phyloP scores from a whole-genome alignment of 2,329 filamentous ascomycete genomes.

The Simplicillium aogashimaense region DNA sequence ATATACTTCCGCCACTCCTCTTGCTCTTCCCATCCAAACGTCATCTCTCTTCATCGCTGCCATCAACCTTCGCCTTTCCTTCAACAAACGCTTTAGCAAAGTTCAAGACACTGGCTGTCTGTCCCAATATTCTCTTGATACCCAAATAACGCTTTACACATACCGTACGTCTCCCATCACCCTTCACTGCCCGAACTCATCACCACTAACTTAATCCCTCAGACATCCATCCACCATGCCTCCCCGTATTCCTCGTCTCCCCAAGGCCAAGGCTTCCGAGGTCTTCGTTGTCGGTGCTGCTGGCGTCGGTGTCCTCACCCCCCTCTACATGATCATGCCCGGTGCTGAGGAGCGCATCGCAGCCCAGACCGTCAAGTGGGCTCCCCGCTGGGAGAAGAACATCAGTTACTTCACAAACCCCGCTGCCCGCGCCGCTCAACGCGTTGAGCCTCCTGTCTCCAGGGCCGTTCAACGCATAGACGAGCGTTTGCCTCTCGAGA shows the following conservation, averaged over 20 bases:
- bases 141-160: too few relatives aligned
- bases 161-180: background rate
- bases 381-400: constrained; percentile 49
- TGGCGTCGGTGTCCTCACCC: constrained; percentile 42
- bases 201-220: background rate
- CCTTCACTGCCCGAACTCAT: background rate
- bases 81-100: too few relatives aligned
- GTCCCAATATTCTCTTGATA: background rate
- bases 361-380: constrained; percentile 46
- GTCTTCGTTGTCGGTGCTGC: constrained; percentile 43
- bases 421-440: constrained; percentile 34
- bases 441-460: constrained; percentile 36
- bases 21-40: too few relatives aligned
- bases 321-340: constrained; percentile 47
- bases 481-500: constrained; percentile 37
- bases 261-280: constrained; percentile 37
- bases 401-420: constrained; percentile 42
- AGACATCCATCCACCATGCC: constrained; percentile 31
- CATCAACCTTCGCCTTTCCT: background rate
- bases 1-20: too few relatives aligned
- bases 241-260: constrained; percentile 34
- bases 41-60: too few relatives aligned
- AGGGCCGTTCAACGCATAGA: constrained; percentile 35
- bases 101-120: background rate
- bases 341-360: constrained; percentile 45